Evolutionary conservation across 2,329 filamentous ascomycete genomes (phyloP), one percentile per base, ranked within the genome.

Genomic region (Neofusicoccum ribis): DNA sequence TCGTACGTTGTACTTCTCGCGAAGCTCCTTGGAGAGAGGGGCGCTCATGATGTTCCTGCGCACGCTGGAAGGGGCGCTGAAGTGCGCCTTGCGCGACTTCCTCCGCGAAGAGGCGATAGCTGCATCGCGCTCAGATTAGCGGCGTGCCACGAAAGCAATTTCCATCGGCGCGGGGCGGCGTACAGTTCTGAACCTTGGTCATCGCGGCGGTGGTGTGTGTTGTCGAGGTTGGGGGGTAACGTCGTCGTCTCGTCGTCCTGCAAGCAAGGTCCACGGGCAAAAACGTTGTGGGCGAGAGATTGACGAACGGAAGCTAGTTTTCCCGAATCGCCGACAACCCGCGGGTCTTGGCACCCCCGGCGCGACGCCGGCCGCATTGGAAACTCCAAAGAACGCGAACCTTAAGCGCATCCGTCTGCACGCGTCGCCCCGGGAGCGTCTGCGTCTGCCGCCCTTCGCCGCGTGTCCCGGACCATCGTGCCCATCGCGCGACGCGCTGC

Each of bases 51-150:
- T 97, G 77, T 90, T 87, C 81, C 95, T 92, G 84, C 95, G 93
- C 80, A 92, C 88, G 86, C 91, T 93, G 82, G 93, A 97, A 75
- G 93, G 93, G 74, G 95, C 95, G 81, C 87, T 86, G 89, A 96
- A 99, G 88, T 99, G 94, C 81, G 92, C 91, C 88, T 97, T 97
- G 84, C 95, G 92, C 85, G 92, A 95, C 92, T 99, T 99, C 86
- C 94, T 91, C 85, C 94, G 89, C 80, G 93, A 97, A 83, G 91
- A 92, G 82, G 86, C 81, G 78, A 92, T 65, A 65, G 67, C 67
- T 67, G 39, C 23, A 62, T 46, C 5, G 51, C 31, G 52, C 14
- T 54, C 14, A 62, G 17, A 17, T 67, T 67, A 59, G 47, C 68
- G 51, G 39, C 49, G 9, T 37, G 23, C 46, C n/a, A 49, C 27